Conservation (phyloP, 148 eudicot genomes). For the Camellia japonica region DNA sequence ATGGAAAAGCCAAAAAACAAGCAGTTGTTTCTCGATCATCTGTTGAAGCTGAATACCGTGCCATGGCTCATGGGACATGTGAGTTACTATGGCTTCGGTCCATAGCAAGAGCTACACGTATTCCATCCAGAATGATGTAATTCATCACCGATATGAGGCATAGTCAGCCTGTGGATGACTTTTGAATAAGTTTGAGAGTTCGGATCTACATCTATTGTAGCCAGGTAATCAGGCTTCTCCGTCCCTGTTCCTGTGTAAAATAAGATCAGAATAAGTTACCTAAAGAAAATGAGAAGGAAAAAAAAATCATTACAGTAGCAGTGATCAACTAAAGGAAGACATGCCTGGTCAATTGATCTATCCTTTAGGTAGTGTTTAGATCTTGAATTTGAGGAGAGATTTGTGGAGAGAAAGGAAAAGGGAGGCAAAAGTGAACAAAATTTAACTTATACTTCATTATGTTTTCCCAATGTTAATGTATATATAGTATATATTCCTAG, state of each 20-base stretch:
- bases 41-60: too few relatives aligned
- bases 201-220: conserved; percentile 89
- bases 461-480: too few relatives aligned
- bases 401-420: too few relatives aligned
- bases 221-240: conserved; percentile 90
- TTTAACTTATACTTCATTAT: too few relatives aligned
- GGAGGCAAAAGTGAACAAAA: too few relatives aligned
- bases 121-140: conserved; percentile 99
- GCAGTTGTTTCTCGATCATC: too few relatives aligned
- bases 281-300: neutral
- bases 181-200: conserved; percentile 69
- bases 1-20: too few relatives aligned
- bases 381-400: too few relatives aligned
- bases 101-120: conserved; percentile 96
- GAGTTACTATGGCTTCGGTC: conserved; percentile 5
- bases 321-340: neutral
- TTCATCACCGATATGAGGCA: conserved; percentile 83
- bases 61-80: too few relatives aligned
- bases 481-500: too few relatives aligned
- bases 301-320: neutral
- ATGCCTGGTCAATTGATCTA: neutral
- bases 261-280: neutral
- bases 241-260: conserved; percentile 65
- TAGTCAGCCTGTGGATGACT: conserved; percentile 81
- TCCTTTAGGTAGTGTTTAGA: too few relatives aligned